These are phyloP conservation scores for Antarctomyces pellizariae DNA, from an alignment of 495 filamentous ascomycete species.

Conservation along the genomic window DNA sequence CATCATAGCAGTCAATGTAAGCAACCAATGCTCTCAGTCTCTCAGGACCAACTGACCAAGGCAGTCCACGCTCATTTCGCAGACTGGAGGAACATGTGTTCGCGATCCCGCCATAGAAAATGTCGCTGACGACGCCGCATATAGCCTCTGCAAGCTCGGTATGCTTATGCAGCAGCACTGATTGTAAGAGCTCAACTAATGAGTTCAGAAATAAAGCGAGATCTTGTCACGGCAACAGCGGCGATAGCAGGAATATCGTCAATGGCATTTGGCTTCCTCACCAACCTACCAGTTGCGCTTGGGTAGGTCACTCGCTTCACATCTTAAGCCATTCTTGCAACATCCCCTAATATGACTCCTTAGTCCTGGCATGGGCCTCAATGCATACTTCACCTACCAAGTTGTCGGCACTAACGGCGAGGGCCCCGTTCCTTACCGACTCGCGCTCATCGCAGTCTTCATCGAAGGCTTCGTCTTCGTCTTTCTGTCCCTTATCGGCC, in stretches of 20 bases:
- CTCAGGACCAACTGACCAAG: constrained; percentile 1
- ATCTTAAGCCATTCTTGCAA: not conserved
- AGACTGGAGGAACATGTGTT: constrained; percentile 45
- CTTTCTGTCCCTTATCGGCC: constrained; percentile 44
- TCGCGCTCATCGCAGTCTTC: constrained; percentile 65
- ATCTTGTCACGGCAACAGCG: constrained; percentile 58
- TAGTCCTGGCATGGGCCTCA: constrained; percentile 59
- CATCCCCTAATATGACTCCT: constrained; percentile 9
- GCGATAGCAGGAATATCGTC: constrained; percentile 35
- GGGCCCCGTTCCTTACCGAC: constrained; percentile 38
- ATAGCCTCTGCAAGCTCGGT: constrained; percentile 28
- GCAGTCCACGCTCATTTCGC: constrained; percentile 28
- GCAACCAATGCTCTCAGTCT: constrained; percentile 3
- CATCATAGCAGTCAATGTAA: constrained; percentile 37
- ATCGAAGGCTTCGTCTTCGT: constrained; percentile 47
- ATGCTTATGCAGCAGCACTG: constrained; percentile 7
- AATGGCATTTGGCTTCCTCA: constrained; percentile 25
- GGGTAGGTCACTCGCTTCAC: constrained; percentile 29
- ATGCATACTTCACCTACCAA: constrained; percentile 73
- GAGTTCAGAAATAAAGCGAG: constrained; percentile 34
- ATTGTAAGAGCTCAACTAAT: too few relatives aligned
- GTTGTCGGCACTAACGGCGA: constrained; percentile 52
- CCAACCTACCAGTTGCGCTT: constrained; percentile 28
- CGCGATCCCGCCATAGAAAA: constrained; percentile 25
- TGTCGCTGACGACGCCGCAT: constrained; percentile 30